Evolutionary conservation across 192 early-diverging fungal genomes (phyloP), one percentile per base, ranked within the genome.

Genomic region (Coemansia sp.): DNA sequence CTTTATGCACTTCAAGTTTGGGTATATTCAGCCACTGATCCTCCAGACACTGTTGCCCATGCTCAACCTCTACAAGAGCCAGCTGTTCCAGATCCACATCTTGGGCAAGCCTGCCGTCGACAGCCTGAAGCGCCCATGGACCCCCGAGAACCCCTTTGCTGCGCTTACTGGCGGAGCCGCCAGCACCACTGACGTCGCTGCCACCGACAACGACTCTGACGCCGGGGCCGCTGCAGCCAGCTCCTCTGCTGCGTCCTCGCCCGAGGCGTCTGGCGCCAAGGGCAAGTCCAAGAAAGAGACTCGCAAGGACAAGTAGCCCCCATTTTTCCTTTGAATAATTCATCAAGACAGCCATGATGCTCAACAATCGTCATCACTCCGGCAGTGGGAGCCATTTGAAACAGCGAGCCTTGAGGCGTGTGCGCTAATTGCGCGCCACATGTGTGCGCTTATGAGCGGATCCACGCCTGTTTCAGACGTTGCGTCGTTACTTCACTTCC

Each of bases 1-100:
- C 20, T 85, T 92, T 41, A 85, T 96, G 76, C 89, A 98, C 81
- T 92, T 90, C 83, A 88, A 94, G 76, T 95, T 88, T 66, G 88
- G 89, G 25, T 94, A 94, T 62, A 85, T 93, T 43, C 91, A 94
- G 67, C 95, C 95, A 6, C 76, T 98, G 39, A 77, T 96, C 16
- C 84, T 96, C 68, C 95, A 98, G 83, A 86, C 87, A 14, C 78
- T 96, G 61, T 70, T 98, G 33, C 91, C 90, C 4, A 65, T 92
- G 70, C 86, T 90, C 70, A 88, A 86, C 56, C 72, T 92, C 55
- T 83, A 87, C 59, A 82, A 82, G 62, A 87, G 85, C 67, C 90
- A 86, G 77, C 77, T 92, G 25, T 88, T 93, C 58, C 85, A 89
- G 77, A 87, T 98, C 77, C 87, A 95, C 69, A 37, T 95, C 36